Conservation (phyloP, 768 basidiomycete genomes). For the Auricularia sp. region DNA sequence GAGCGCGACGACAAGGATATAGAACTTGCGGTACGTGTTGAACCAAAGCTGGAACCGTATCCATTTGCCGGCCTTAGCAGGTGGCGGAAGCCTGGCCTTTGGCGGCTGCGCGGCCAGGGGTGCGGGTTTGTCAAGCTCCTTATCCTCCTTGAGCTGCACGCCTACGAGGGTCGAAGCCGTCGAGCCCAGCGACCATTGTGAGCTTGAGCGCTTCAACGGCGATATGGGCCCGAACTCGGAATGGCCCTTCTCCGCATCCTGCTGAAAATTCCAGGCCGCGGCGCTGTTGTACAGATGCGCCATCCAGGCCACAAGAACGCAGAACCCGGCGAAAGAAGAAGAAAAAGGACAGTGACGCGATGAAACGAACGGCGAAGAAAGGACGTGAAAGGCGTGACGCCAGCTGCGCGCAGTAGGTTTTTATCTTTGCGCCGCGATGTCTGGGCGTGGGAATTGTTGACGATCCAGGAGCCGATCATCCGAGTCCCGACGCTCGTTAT, state of each 20-base stretch:
- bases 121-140: not conserved
- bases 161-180: not conserved
- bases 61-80: conserved; percentile 18
- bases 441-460: not conserved
- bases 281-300: not conserved
- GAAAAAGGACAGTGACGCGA: not conserved
- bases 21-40: conserved; percentile 32
- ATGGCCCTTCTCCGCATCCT: not conserved
- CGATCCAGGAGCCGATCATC: not conserved
- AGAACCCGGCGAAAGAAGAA: not conserved
- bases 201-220: not conserved
- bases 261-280: not conserved
- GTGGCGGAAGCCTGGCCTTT: conserved; percentile 6
- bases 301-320: not conserved
- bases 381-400: not conserved
- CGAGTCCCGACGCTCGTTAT: not conserved
- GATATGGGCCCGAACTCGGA: not conserved
- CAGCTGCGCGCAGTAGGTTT: not conserved
- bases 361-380: not conserved
- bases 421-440: not conserved
- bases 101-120: not conserved
- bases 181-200: not conserved
- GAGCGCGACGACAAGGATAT: not conserved
- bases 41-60: conserved; percentile 27
- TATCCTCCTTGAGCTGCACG: not conserved